phyloP scores from a whole-genome alignment of 768 basidiomycete genomes.

The Rhizopogon salebrosus region DNA sequence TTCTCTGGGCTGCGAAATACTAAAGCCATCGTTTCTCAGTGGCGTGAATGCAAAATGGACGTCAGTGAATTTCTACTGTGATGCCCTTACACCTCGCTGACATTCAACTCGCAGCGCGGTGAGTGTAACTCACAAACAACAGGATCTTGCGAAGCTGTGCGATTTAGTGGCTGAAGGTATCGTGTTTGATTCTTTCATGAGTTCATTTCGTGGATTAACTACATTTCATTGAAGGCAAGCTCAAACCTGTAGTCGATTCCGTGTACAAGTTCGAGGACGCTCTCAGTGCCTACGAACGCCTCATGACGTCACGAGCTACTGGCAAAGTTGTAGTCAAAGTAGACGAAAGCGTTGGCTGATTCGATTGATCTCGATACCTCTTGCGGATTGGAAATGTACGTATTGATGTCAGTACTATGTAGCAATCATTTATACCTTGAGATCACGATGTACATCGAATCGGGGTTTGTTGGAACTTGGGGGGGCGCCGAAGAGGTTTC shows the following conservation, averaged over 20 bases:
- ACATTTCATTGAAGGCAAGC: constrained; percentile 33
- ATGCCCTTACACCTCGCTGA: neutral
- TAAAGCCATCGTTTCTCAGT: constrained; percentile 47
- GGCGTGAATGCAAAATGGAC: constrained; percentile 42
- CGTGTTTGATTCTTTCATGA: neutral
- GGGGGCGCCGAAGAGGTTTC: neutral
- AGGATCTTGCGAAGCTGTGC: constrained; percentile 32
- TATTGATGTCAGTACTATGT: neutral
- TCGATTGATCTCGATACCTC: neutral
- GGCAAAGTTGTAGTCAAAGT: constrained; percentile 67
- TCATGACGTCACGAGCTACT: constrained; percentile 49
- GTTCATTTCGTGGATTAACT: neutral
- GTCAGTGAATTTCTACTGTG: constrained; percentile 28
- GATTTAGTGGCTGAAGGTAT: constrained; percentile 40
- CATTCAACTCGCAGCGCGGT: constrained; percentile 27
- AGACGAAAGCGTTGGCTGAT: constrained; percentile 8
- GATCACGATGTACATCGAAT: neutral
- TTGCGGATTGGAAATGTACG: neutral
- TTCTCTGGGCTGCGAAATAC: constrained; percentile 22
- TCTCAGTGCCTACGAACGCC: constrained; percentile 55
- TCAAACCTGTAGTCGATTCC: constrained; percentile 57
- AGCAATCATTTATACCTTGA: neutral
- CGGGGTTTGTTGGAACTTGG: neutral
- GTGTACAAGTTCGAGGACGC: constrained; percentile 52
- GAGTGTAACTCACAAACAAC: constrained; percentile 23